These are phyloP conservation scores for Colletotrichum sp. DNA, from an alignment of 2,329 filamentous ascomycete genomes.

Conservation along the genomic window DNA sequence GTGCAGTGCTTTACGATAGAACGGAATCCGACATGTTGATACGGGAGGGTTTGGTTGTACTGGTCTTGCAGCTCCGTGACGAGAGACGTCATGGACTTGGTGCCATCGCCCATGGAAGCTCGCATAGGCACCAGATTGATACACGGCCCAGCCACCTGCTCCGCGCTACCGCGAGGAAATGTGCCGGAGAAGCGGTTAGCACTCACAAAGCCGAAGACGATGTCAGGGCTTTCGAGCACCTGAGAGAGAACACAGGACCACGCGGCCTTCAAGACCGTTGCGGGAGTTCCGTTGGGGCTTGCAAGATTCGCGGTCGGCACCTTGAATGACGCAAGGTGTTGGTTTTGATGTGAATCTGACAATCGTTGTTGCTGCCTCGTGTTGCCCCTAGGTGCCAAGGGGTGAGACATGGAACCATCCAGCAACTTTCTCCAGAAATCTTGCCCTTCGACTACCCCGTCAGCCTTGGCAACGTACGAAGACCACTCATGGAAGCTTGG, in stretches of 20 bases:
- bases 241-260: not conserved
- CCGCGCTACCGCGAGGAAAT: not conserved
- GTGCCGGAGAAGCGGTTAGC: not conserved
- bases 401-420: not conserved
- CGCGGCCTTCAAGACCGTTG: not conserved
- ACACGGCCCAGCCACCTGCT: not conserved
- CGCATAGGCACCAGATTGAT: not conserved
- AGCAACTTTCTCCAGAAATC: not conserved
- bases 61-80: not conserved
- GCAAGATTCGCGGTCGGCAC: not conserved
- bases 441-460: not conserved
- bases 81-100: not conserved
- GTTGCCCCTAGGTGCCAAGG: not conserved
- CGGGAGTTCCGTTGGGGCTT: not conserved
- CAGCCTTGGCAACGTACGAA: not conserved
- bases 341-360: accelerated
- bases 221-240: accelerated
- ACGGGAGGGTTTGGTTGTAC: not conserved
- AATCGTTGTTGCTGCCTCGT: not conserved
- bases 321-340: not conserved
- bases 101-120: not conserved
- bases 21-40: not conserved
- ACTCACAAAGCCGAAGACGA: not conserved
- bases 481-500: not conserved
- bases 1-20: not conserved